phyloP scores from a whole-genome alignment of 768 basidiomycete genomes.

The Termitomyces sp. region DNA sequence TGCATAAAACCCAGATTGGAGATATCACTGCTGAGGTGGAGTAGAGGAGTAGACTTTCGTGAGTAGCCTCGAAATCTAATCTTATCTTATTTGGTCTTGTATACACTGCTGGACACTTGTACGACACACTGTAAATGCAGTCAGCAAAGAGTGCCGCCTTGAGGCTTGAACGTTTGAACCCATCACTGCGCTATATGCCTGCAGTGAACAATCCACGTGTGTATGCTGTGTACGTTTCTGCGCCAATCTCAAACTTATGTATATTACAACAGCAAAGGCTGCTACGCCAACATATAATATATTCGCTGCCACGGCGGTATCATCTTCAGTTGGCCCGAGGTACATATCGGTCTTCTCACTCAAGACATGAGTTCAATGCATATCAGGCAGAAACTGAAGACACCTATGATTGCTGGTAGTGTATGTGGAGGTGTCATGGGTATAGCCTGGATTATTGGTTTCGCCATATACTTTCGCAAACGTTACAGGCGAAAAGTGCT shows the following conservation, averaged over 20 bases:
- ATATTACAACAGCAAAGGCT: background rate
- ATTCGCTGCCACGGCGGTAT: constrained; percentile 6
- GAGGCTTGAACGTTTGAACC: background rate
- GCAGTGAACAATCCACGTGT: constrained; percentile 4
- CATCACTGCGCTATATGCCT: constrained; percentile 2
- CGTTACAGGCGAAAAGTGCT: constrained; percentile 44
- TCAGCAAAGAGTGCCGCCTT: no score
- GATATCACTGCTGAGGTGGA: constrained; percentile 31
- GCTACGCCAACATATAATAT: constrained; percentile 6
- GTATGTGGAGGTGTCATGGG: constrained; percentile 52
- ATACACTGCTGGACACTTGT: background rate
- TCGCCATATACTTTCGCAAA: constrained; percentile 55
- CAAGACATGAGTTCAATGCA: background rate
- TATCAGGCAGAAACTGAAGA: constrained; percentile 48
- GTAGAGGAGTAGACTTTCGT: background rate
- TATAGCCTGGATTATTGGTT: constrained; percentile 53
- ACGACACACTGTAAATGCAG: no score
- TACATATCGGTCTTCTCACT: background rate
- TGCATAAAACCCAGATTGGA: constrained; percentile 62
- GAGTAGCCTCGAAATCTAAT: constrained; percentile 3
- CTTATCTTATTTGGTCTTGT: constrained; percentile 13
- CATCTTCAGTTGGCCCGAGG: constrained; percentile 13
- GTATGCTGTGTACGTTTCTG: background rate
- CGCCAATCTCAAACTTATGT: background rate
- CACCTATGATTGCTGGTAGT: constrained; percentile 59